A percentile compares a stretch with the other conserved stretches of the same genome.
Conservation (phyloP, 495 filamentous ascomycete genomes). For the Evernia prunastri region DNA sequence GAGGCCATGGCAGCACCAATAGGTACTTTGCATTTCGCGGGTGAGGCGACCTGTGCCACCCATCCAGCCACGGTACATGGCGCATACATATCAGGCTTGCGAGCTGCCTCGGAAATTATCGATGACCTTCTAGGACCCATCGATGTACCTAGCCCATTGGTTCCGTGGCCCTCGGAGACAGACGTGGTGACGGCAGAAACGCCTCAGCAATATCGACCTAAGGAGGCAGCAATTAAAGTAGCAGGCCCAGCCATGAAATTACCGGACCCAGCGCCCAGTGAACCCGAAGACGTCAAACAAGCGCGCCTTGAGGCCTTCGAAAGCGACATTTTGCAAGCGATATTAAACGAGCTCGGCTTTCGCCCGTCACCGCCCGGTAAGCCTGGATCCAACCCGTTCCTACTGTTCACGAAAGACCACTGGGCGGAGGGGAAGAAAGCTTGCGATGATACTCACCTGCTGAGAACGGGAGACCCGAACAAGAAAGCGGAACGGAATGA, state of each 20-base stretch:
- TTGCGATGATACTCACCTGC: slow-evolving; percentile 61
- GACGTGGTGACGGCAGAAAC: slow-evolving; percentile 28
- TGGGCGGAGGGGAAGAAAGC: slow-evolving; percentile 67
- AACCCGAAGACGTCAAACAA: slow-evolving; percentile 39
- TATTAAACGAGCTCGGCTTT: slow-evolving; percentile 63
- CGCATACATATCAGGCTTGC: slow-evolving; percentile 86
- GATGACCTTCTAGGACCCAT: slow-evolving; percentile 76
- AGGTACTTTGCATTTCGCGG: slow-evolving; percentile 90
- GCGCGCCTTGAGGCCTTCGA: slow-evolving; percentile 63
- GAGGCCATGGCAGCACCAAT: slow-evolving; percentile 81
- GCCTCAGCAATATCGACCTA: slow-evolving; percentile 12
- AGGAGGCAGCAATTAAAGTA: slow-evolving; percentile 21
- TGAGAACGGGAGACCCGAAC: slow-evolving; percentile 57
- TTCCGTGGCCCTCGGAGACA: slow-evolving; percentile 42
- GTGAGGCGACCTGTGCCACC: slow-evolving; percentile 89
- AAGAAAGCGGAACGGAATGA: slow-evolving; percentile 64
- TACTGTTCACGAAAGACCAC: slow-evolving; percentile 70
- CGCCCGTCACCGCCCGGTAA: slow-evolving; percentile 60
- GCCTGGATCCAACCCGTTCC: slow-evolving; percentile 37
- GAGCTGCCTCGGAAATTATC: slow-evolving; percentile 79
- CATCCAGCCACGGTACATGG: slow-evolving; percentile 97
- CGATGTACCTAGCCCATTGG: slow-evolving; percentile 62
- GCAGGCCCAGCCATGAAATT: slow-evolving; percentile 30
- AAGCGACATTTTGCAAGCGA: slow-evolving; percentile 58
- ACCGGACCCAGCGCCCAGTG: slow-evolving; percentile 17